Percentiles rank a stretch among this genome's conserved stretches.
These are phyloP conservation scores for Trichophyton mentagrophytes DNA, from an alignment of 2,329 filamentous ascomycete genomes.

Conservation along the genomic window DNA sequence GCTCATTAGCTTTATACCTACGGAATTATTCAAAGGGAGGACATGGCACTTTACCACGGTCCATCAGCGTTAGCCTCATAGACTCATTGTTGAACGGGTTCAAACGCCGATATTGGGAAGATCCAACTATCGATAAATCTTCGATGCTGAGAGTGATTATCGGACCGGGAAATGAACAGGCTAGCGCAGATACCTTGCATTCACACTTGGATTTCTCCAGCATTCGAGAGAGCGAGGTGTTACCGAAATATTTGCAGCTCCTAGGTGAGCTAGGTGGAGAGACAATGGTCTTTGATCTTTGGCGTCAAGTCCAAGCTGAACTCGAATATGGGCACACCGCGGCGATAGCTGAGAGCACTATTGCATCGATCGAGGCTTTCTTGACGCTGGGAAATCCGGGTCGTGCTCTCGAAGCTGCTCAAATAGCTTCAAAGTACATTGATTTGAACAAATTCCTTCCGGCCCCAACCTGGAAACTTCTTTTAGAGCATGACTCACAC, in stretches of 20 bases:
- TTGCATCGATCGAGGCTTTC: constrained; percentile 18
- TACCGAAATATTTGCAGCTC: constrained; percentile 8
- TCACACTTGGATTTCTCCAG: constrained; percentile 6
- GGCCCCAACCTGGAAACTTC: constrained; percentile 6
- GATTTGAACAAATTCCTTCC: constrained; percentile 16
- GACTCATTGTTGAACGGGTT: constrained; percentile 11
- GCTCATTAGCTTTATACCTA: constrained; percentile 21
- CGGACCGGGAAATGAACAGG: not conserved
- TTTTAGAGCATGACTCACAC: constrained; percentile 14
- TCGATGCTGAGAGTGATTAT: constrained; percentile 9
- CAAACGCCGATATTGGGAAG: constrained; percentile 5
- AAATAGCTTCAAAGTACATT: constrained; percentile 16
- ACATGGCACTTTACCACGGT: constrained; percentile 5
- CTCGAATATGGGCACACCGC: constrained; percentile 5
- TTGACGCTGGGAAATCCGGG: constrained; percentile 15
- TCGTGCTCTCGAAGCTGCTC: constrained; percentile 18
- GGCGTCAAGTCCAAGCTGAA: constrained; percentile 14
- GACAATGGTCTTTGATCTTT: constrained; percentile 16
- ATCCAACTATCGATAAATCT: constrained; percentile 1
- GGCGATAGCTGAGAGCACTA: constrained; percentile 13
- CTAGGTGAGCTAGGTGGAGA: constrained; percentile 16
- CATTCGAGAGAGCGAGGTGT: constrained; percentile 1
- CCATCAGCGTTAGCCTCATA: constrained; percentile 16
- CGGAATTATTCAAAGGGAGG: constrained; percentile 11
- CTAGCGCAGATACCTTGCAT: not conserved